Evolutionary conservation across 148 eudicot species (phyloP).

Genomic region (Cornus controversa): DNA sequence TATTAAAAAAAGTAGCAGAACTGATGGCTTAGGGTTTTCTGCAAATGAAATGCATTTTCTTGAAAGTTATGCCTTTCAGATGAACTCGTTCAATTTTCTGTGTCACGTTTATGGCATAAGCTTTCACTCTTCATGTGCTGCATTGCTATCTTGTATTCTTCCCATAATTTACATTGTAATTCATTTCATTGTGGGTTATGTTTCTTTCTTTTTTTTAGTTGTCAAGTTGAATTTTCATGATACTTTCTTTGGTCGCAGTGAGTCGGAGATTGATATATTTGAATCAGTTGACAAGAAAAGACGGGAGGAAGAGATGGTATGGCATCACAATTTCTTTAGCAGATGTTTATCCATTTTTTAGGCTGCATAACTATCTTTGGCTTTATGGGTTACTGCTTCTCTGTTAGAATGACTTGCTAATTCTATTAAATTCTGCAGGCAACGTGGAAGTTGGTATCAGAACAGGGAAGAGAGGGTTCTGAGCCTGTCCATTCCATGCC

Average conservation of each 20-base stretch:
- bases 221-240: slow-evolving; percentile 2
- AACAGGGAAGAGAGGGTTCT: slow-evolving; percentile 38
- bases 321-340: not conserved
- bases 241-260: slow-evolving; percentile 44
- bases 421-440: slow-evolving; percentile 40
- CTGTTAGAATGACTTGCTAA: not conserved
- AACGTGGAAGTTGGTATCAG: slow-evolving; percentile 56
- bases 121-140: not conserved
- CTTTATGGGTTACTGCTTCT: not conserved
- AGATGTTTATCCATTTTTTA: not conserved
- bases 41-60: not conserved
- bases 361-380: not conserved
- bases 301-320: slow-evolving; percentile 87
- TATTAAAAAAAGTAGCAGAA: not conserved
- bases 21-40: slow-evolving; percentile 2
- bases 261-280: slow-evolving; percentile 87
- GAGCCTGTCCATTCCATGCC: slow-evolving; percentile 61
- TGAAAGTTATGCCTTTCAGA: not conserved
- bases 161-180: not conserved
- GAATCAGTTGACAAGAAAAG: slow-evolving; percentile 82
- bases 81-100: not conserved
- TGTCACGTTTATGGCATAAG: not conserved
- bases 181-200: not conserved
- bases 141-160: not conserved
- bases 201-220: not conserved